phyloP scores from a whole-genome alignment of 441 rosid genomes.

The Populus hybrid region DNA sequence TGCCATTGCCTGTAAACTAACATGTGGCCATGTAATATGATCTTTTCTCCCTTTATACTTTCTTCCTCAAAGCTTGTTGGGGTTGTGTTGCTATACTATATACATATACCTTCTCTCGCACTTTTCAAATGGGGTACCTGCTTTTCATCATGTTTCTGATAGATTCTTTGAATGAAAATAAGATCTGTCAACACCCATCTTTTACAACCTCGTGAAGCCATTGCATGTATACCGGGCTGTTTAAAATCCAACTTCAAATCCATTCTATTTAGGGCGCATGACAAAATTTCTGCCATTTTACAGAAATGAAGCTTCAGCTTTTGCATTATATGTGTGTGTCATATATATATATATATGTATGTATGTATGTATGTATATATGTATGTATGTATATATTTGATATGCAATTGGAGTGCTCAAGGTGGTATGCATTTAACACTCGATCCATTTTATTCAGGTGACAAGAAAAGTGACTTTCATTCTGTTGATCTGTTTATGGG shows the following conservation, averaged over 20 bases:
- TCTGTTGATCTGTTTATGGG: background rate
- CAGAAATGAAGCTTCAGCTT: background rate
- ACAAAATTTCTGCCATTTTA: background rate
- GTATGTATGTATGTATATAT: too few species aligned
- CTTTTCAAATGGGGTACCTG: background rate
- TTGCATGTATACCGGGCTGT: background rate
- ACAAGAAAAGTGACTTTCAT: background rate
- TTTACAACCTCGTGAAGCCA: background rate
- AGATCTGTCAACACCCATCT: background rate
- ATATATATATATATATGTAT: too few species aligned
- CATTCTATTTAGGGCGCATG: too few species aligned
- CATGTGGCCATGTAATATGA: slow-evolving; percentile 84
- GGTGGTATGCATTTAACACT: background rate
- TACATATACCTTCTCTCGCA: background rate
- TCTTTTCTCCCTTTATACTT: background rate
- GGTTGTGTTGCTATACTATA: background rate
- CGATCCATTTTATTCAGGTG: background rate
- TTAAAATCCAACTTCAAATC: too few species aligned
- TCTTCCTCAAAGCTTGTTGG: background rate
- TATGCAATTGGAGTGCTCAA: too few species aligned
- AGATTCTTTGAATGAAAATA: background rate
- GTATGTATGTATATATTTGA: too few species aligned
- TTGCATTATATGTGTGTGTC: too few species aligned
- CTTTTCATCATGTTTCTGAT: background rate
- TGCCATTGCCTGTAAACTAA: slow-evolving; percentile 91